Base-by-base conservation (phyloP, 495 filamentous ascomycete species). In the Mytilinidion resinicola region DNA sequence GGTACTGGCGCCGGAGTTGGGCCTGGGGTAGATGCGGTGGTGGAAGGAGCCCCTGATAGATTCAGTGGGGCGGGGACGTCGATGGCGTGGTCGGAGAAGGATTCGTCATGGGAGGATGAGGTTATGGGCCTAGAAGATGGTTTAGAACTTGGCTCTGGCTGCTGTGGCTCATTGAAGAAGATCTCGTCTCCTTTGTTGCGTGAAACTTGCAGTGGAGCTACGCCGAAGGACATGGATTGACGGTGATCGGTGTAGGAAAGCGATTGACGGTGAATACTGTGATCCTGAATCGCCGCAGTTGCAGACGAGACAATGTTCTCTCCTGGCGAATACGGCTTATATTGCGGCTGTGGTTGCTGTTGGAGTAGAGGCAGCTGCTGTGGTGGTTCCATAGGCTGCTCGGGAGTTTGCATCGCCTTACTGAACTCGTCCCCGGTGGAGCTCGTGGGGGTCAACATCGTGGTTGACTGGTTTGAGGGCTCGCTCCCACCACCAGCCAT, bases 361-460 rank as follows among this genome's bases (percentile, higher is more conserved):
- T 64, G 56, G 4, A 55, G 61, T 30, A 6, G 25, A 6, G 25
- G 25, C 3, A 30, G 46, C 46, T 9, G 46, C 12, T 33, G 46
- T 25, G 20, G 46, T 4, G 21, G 20, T 25, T 21, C 15, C 1
- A 25, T 8, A 30, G 46, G 46, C 9, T 19, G 46, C 15, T 49
- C 46, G 3, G 62, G 62, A 11, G 54, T 55, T 15, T 61, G 62
- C 5, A 65, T 56, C 1, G 53, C 53, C 19, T 56, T 65, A 57
- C 59, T 65, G 54, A 61, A 55, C 19, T 61, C 62, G 4, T 61
- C 62, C 19, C 57, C 58, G 7, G 39, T 34, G 0, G 62, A 65
- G 43, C 62, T 65, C 4, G 62, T 61, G 0, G 62, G 62, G 0
- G 62, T 65, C 15, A 61, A 44, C 14, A 65, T 57, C 9, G 62